Evolutionary conservation across 495 filamentous ascomycete genomes (phyloP).

Genomic region (Aspergillus olivimuriae): DNA sequence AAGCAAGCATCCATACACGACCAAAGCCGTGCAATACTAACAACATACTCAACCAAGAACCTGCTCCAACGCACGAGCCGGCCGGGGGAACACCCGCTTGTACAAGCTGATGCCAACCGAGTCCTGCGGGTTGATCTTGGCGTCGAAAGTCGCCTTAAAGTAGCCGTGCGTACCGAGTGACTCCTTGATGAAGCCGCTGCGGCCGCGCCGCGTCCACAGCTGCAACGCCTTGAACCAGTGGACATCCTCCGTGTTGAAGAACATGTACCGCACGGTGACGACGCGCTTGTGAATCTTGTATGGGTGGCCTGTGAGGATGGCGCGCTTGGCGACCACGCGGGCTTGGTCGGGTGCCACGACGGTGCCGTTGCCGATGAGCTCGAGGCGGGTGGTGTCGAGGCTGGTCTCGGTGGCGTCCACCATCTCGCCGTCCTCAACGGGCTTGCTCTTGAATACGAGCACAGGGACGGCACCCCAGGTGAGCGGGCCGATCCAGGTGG

Average conservation of each 20-base stretch:
- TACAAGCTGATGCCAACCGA: conserved; percentile 87
- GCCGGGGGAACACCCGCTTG: conserved; percentile 84
- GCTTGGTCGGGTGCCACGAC: conserved; percentile 68
- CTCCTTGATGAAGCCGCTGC: conserved; percentile 88
- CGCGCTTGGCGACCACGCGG: conserved; percentile 86
- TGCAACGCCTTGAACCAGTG: conserved; percentile 95
- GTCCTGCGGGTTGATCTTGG: conserved; percentile 89
- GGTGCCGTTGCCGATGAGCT: conserved; percentile 80
- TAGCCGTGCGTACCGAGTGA: conserved; percentile 93
- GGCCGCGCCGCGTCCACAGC: conserved; percentile 85
- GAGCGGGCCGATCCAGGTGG: conserved; percentile 81
- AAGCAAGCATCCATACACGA: background rate
- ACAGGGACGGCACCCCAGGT: conserved; percentile 88
- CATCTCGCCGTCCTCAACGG: conserved; percentile 31
- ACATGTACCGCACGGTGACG: conserved; percentile 98
- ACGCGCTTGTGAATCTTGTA: conserved; percentile 98
- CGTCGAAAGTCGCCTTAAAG: conserved; percentile 98
- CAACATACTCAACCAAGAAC: conserved; percentile 15
- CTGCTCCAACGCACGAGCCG: conserved; percentile 49
- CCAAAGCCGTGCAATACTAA: conserved; percentile 3
- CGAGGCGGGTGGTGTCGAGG: conserved; percentile 39
- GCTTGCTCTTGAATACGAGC: conserved; percentile 70
- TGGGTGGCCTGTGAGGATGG: conserved; percentile 91
- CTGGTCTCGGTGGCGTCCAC: conserved; percentile 32
- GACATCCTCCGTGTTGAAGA: conserved; percentile 94